phyloP scores from a whole-genome alignment of 352 stramenopile genomes.

The Phytophthora cajani region DNA sequence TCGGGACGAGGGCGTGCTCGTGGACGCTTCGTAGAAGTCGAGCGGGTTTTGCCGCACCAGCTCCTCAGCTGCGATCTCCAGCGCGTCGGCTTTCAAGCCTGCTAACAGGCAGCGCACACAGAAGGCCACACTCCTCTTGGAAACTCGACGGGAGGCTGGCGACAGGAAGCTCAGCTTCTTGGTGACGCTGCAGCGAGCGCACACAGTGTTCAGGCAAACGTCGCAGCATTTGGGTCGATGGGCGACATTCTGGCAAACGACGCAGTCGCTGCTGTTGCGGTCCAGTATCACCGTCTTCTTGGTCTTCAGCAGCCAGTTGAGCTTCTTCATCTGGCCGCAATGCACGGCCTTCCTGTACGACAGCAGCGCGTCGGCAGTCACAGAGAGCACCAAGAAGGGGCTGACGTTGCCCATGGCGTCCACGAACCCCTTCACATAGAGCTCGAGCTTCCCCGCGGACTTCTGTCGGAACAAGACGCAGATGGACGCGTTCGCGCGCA shows the following conservation, averaged over 20 bases:
- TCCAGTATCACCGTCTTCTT: constrained; percentile 30
- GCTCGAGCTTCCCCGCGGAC: constrained; percentile 38
- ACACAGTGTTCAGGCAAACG: constrained; percentile 31
- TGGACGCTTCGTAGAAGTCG: constrained; percentile 28
- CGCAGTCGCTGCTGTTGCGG: constrained; percentile 16
- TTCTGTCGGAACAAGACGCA: constrained; percentile 50
- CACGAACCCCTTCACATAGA: constrained; percentile 47
- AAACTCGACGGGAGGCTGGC: constrained; percentile 14
- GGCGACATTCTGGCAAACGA: constrained; percentile 21
- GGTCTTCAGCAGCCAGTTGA: constrained; percentile 39
- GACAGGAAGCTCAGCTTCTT: constrained; percentile 41
- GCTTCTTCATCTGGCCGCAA: constrained; percentile 51
- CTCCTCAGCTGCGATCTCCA: constrained; percentile 39
- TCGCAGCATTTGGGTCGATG: constrained; percentile 23
- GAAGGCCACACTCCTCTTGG: constrained; percentile 31
- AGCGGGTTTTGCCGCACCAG: constrained; percentile 24
- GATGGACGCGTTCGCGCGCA: constrained; percentile 52
- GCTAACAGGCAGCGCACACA: constrained; percentile 37
- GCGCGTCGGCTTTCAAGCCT: constrained; percentile 21
- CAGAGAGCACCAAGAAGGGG: constrained; percentile 17
- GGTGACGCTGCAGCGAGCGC: constrained; percentile 28
- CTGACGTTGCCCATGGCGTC: constrained; percentile 35
- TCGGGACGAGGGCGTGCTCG: constrained; percentile 19
- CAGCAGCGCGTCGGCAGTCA: constrained; percentile 32
- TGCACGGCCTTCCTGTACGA: constrained; percentile 30